Evolutionary conservation across 2,329 filamentous ascomycete species (phyloP), one percentile per base, ranked within the genome.

Genomic region (Colletotrichum truncatum): DNA sequence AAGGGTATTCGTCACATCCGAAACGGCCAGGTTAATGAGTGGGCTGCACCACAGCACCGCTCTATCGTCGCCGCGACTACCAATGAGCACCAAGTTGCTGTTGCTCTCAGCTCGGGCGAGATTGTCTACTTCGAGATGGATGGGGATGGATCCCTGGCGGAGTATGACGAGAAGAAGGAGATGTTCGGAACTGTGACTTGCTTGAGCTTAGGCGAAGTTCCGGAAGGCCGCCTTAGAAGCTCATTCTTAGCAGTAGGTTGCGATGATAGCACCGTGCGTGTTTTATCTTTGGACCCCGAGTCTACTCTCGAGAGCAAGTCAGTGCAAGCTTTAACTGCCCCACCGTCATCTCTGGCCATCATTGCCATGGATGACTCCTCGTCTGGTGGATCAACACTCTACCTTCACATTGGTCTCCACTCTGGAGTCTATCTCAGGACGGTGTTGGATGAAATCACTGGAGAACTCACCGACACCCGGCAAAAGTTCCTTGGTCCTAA

Each of bases 101-200:
- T 98, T 52, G 96, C 96, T 1, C 84, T 99, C 25, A 98, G 94
- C 75, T 98, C 94, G 8, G 95, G 95, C 36, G 96, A 99, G 77
- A 95, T 99, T 68, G 93, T 97, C 41, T 99, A 98, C 75, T 99
- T 99, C 71, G 97, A 99, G 76, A 95, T 98, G 89, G 96, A 98
- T 73, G 87, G 89, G 0, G 95, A 98, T 77, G 94, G 94, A 28
- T 92, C 92, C 4, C 84, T 98, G 30, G 93, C 93, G 32, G 95
- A 98, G 80, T 97, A 98, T 70, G 92, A 98, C 69, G 94, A 98
- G 73, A 94, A 95, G 76, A 93, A 94, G 72, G 92, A 97, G 73
- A 96, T 99, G 92, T 94, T 92, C 56, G 95, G 94, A 46, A 98
- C 94, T 0, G 94, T 99, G 51, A 98, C 94, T 16, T 97, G 93